Base-by-base conservation (phyloP, 2,329 filamentous ascomycete species). In the Albifimbria verrucaria region DNA sequence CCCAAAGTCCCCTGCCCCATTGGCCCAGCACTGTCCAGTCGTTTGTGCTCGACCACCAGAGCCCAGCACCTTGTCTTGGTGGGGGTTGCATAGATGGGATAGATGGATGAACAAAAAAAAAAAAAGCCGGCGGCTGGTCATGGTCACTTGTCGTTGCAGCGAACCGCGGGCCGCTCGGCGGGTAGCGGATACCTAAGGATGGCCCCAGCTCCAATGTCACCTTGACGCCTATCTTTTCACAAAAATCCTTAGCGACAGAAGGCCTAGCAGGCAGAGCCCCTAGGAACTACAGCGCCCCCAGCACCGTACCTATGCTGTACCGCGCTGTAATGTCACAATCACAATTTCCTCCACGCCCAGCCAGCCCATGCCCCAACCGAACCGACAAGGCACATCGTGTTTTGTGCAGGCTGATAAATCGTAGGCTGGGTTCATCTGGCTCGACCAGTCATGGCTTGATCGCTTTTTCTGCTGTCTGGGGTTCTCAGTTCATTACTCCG, bases 381-480 rank as follows among this genome's bases (percentile, higher is more conserved):
- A 49, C 49, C 49, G 45, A 53, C 25, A 51, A 55, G 51, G 51
- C 41, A 55, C 49, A 52, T 47, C 51, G 44, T 45, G 45, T 43
- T 22, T 56, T 57, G 57, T 55, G 59, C 61, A 60, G 57, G 52
- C 59, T 63, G 58, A 64, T 66, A 65, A 68, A 68, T 65, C 63
- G 62, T 50, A 48, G 59, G 56, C 59, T 58, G 60, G 57, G 28
- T n/a, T n/a, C n/a, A n/a, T n/a, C 32, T 39, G 32, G 32, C 32
- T 39, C 32, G 47, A 24, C 18, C 42, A 48, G 21, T 44, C 50
- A 48, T 51, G 48, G 25, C 50, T 51, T 32, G 47, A 46, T 49
- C 28, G 32, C 32, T 39, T 39, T 39, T 39, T 39, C 32, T 48
- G 45, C 41, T 36, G 20, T 43, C 54, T 54, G 44, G 39, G 32